Evolutionary conservation across 768 basidiomycete genomes (phyloP).

Genomic region (Calocybe gangraenosa): DNA sequence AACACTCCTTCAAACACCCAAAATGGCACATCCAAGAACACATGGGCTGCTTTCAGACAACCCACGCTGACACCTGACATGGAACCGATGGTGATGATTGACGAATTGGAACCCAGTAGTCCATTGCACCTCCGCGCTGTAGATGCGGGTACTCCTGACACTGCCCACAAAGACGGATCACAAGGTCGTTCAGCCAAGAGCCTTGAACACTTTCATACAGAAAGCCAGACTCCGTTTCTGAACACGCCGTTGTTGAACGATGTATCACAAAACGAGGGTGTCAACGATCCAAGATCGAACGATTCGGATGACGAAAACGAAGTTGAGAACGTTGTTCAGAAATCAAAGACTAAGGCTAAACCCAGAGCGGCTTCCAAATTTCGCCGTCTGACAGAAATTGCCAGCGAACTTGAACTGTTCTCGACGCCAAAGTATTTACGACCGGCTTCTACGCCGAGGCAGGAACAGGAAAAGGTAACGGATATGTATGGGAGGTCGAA

Average conservation of each 20-base stretch:
- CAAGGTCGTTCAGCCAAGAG: slow-evolving; percentile 7
- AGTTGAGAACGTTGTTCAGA: slow-evolving; percentile 27
- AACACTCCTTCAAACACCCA: slow-evolving; percentile 8
- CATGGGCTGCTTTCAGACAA: slow-evolving; percentile 20
- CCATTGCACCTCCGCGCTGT: slow-evolving; percentile 5
- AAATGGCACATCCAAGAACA: slow-evolving; percentile 14
- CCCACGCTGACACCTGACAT: slow-evolving; percentile 18
- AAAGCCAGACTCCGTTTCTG: slow-evolving; percentile 51
- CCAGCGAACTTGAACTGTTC: slow-evolving; percentile 33
- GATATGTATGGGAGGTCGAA: slow-evolving; percentile 36
- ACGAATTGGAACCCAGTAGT: slow-evolving; percentile 23
- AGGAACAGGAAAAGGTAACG: slow-evolving; percentile 21
- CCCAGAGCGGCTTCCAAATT: slow-evolving; percentile 21
- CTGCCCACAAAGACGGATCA: neutral
- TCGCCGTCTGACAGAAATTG: slow-evolving; percentile 53
- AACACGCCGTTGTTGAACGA: slow-evolving; percentile 46
- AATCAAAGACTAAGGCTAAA: slow-evolving; percentile 10
- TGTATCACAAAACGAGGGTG: slow-evolving; percentile 8
- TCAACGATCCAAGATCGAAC: slow-evolving; percentile 21
- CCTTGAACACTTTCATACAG: slow-evolving; percentile 48
- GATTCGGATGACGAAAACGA: slow-evolving; percentile 41
- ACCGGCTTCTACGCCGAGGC: slow-evolving; percentile 25
- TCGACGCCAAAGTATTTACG: slow-evolving; percentile 25
- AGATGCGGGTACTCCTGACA: slow-evolving; percentile 3
- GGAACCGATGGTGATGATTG: slow-evolving; percentile 21